Evolutionary conservation across 495 filamentous ascomycete species (phyloP).

Genomic region (Penicillium cinerascens): DNA sequence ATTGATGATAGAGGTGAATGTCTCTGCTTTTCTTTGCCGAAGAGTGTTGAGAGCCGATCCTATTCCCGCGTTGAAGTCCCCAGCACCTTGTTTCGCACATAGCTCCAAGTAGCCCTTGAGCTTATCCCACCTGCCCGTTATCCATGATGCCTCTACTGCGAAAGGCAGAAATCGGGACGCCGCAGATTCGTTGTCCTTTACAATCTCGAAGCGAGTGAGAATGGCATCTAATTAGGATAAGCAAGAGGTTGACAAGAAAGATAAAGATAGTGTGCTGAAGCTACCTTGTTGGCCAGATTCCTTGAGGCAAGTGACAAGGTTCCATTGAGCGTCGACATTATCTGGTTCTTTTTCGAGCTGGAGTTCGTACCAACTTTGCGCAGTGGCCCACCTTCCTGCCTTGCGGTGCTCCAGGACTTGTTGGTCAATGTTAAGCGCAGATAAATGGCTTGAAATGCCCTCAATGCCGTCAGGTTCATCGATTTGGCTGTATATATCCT

Average conservation of each 20-base stretch:
- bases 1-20: constrained; percentile 58
- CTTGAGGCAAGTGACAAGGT: constrained; percentile 83
- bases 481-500: constrained; percentile 92
- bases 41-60: constrained; percentile 68
- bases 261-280: constrained; percentile 5
- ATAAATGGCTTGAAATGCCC: constrained; percentile 82
- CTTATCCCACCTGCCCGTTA: constrained; percentile 74
- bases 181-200: constrained; percentile 52
- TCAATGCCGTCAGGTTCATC: constrained; percentile 97
- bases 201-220: constrained; percentile 76
- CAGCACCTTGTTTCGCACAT: constrained; percentile 46
- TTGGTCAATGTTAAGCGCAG: constrained; percentile 80
- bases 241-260: constrained; percentile 8
- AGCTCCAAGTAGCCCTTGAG: constrained; percentile 65
- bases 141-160: constrained; percentile 87
- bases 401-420: constrained; percentile 89
- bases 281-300: constrained; percentile 88
- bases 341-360: constrained; percentile 73
- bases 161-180: constrained; percentile 66
- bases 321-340: constrained; percentile 71
- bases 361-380: constrained; percentile 96
- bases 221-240: constrained; percentile 61
- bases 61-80: constrained; percentile 79
- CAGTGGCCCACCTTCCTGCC: constrained; percentile 94
- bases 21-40: constrained; percentile 46